A percentile compares a stretch with the other conserved stretches of the same genome.
Conservation (phyloP, 441 rosid species). For the Brassica balearica region DNA sequence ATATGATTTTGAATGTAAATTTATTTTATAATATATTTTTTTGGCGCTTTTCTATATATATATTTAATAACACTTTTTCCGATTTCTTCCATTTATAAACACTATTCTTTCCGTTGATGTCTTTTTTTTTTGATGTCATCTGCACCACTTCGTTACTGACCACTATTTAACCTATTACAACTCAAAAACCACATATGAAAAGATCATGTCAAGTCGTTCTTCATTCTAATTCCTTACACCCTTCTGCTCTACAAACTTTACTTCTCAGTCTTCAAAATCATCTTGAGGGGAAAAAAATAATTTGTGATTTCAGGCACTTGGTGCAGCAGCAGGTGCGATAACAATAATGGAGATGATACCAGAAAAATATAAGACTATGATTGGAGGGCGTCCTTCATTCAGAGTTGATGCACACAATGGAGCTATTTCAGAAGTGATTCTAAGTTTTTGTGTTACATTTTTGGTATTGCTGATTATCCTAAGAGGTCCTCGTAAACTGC, state of each 20-base stretch:
- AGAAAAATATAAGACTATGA: slow-evolving; percentile 60
- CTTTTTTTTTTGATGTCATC: background rate
- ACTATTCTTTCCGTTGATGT: background rate
- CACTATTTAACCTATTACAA: background rate
- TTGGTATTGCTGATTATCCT: slow-evolving; percentile 65
- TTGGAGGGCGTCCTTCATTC: slow-evolving; percentile 61
- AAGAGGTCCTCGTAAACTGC: slow-evolving; percentile 62
- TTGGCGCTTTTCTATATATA: background rate
- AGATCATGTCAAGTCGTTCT: background rate
- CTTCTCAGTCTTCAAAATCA: background rate
- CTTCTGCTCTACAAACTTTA: background rate
- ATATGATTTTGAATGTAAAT: background rate
- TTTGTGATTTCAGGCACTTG: slow-evolving; percentile 61
- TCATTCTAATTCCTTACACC: background rate
- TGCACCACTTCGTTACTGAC: background rate
- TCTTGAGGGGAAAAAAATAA: background rate
- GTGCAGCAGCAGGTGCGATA: slow-evolving; percentile 82
- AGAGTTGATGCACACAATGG: slow-evolving; percentile 74
- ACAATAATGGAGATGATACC: slow-evolving; percentile 80
- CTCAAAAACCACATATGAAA: background rate
- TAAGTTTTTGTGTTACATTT: slow-evolving; percentile 73
- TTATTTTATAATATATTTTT: background rate
- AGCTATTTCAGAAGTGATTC: slow-evolving; percentile 77
- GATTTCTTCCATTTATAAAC: background rate
- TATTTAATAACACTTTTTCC: background rate